Evolutionary conservation across 306 rosid species (phyloP).

Genomic region (Lotus japonicus): DNA sequence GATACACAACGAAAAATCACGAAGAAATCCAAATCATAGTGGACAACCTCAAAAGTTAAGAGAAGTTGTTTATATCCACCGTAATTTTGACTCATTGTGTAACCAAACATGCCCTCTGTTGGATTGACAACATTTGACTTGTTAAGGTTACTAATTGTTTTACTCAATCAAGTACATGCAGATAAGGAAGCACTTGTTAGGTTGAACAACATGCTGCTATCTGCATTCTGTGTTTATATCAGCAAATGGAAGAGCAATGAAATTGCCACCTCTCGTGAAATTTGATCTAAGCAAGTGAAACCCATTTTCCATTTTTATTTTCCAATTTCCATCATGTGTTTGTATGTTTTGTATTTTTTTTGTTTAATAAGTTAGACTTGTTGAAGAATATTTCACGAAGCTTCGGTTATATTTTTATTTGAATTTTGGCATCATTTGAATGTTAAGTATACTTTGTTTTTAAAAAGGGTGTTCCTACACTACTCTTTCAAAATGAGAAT

Average conservation of each 20-base stretch:
- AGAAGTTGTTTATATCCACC: too few relatives aligned
- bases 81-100: too few relatives aligned
- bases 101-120: too few relatives aligned
- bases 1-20: too few relatives aligned
- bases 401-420: too few relatives aligned
- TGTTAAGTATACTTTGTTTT: too few relatives aligned
- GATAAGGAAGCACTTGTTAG: slow-evolving; percentile 23
- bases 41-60: too few relatives aligned
- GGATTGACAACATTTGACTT: neutral
- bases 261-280: neutral
- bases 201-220: neutral
- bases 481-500: too few relatives aligned
- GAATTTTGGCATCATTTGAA: too few relatives aligned
- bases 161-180: neutral
- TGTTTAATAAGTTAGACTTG: neutral
- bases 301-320: neutral
- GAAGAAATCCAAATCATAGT: too few relatives aligned
- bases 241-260: neutral
- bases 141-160: neutral
- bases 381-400: too few relatives aligned
- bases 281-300: neutral
- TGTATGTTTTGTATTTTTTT: neutral
- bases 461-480: too few relatives aligned
- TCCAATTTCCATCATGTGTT: neutral
- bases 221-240: neutral